Evolutionary conservation across 2,329 filamentous ascomycete genomes (phyloP).

Genomic region (Lachnellula willkommii): DNA sequence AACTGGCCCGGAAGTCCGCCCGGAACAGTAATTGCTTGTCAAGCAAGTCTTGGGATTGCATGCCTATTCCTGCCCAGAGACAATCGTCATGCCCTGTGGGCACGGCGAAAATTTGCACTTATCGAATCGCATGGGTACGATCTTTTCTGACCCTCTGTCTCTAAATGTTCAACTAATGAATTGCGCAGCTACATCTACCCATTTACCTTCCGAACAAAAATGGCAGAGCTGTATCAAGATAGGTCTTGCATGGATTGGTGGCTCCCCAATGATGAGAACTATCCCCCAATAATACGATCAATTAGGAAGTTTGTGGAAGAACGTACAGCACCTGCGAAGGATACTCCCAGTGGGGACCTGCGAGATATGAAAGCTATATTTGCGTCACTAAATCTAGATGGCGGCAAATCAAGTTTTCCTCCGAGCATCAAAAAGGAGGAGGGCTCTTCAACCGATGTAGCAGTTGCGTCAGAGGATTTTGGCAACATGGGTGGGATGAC

Average conservation of each 20-base stretch:
- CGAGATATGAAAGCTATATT: slow-evolving; percentile 73
- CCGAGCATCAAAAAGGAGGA: slow-evolving; percentile 8
- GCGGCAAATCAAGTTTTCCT: slow-evolving; percentile 21
- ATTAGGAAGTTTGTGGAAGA: slow-evolving; percentile 80
- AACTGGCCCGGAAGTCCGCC: slow-evolving; percentile 64
- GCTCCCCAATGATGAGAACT: slow-evolving; percentile 77
- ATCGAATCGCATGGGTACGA: slow-evolving; percentile 76
- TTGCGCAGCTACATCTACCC: slow-evolving; percentile 75
- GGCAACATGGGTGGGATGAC: slow-evolving; percentile 6
- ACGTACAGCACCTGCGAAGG: slow-evolving; percentile 56
- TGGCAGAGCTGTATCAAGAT: slow-evolving; percentile 71
- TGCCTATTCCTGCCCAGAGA: slow-evolving; percentile 77
- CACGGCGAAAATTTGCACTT: slow-evolving; percentile 69
- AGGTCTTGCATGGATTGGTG: slow-evolving; percentile 76
- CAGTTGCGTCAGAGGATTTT: slow-evolving; percentile 8
- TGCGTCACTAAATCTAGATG: slow-evolving; percentile 52
- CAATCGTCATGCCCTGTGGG: slow-evolving; percentile 68
- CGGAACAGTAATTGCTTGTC: slow-evolving; percentile 66
- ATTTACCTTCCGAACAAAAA: slow-evolving; percentile 63
- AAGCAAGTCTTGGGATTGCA: slow-evolving; percentile 71
- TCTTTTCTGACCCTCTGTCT: slow-evolving; percentile 1
- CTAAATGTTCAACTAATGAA: slow-evolving; percentile 6
- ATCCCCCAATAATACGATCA: slow-evolving; percentile 66
- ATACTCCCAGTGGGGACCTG: slow-evolving; percentile 57
- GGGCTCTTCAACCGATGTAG: neutral